Base-by-base conservation (phyloP, 768 basidiomycete genomes). In the Calocera viscosa region DNA sequence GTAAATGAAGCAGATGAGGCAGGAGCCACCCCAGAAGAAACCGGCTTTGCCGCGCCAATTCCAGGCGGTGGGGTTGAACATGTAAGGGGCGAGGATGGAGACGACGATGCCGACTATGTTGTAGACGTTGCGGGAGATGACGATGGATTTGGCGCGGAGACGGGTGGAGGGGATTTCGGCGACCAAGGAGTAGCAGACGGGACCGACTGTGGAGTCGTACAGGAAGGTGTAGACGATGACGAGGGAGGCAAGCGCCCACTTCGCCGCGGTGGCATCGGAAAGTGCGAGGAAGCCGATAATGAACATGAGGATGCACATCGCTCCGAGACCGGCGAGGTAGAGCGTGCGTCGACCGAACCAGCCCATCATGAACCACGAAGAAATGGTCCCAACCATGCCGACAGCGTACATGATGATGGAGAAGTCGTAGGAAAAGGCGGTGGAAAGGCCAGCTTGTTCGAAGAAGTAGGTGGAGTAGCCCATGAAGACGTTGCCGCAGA, bases 91-190 rank as follows among this genome's bases (percentile, higher is more conserved):
- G 38, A 72, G 66, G 63, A 71, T 63, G 32, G 53, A 63, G 39
- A 41, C 66, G 43, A 70, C 41, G 64, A 72, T 68, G 35, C 66
- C 67, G 38, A 66, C 43, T 30, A 63, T 24, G 38, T 66, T 60
- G 64, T 70, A 73, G 17, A 68, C 32, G 65, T 65, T 66, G 34
- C 72, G 68, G 10, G 70, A 64, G 5, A 71, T 67, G 7, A 71
- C 75, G 64, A 76, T 70, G 7, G 76, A 74, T 71, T 77, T 76
- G 64, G 71, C 68, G 35, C 73, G 71, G 7, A 76, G 70, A n/a
- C 74, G 71, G 26, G 71, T 74, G 16, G 74, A 74, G 0, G 71
- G 66, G 34, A 74, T 67, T 68, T 76, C 75, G 10, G 71, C 72
- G 32, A 76, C 74, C 22, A 76, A 53, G 17, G 63, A 66, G 70